Evolutionary conservation across 2,329 filamentous ascomycete species (phyloP).

Genomic region (Fusarium sacchari): DNA sequence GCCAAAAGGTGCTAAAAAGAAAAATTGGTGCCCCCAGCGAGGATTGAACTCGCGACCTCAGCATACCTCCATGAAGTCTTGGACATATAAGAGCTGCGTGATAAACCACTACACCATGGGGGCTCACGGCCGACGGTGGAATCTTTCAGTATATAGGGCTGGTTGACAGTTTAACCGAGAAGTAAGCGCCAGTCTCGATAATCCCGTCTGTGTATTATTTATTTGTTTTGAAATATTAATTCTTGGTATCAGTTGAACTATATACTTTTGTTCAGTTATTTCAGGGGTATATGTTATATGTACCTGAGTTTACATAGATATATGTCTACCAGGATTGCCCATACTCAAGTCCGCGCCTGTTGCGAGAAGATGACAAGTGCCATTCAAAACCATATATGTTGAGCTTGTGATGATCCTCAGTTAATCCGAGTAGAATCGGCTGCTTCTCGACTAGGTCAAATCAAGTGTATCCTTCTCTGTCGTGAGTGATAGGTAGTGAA

Average conservation of each 20-base stretch:
- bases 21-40: conserved; percentile 30
- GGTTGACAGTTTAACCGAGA: fast-evolving
- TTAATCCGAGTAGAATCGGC: not conserved
- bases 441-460: not conserved
- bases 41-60: conserved; percentile 37
- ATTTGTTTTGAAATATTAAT: too few relatives aligned
- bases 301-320: not conserved
- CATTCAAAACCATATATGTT: not conserved
- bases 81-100: conserved; percentile 37
- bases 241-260: too few relatives aligned
- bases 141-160: not conserved
- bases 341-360: not conserved
- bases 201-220: too few relatives aligned
- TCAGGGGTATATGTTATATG: not conserved
- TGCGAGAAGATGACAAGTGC: not conserved
- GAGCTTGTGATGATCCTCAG: not conserved
- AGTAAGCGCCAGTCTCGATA: not conserved
- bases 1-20: not conserved
- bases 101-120: conserved; percentile 37
- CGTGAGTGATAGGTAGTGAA: not conserved
- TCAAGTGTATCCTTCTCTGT: not conserved
- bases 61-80: conserved; percentile 30
- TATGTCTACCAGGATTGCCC: not conserved
- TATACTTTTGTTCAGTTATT: not conserved
- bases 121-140: conserved; percentile 16